Evolutionary conservation across 768 basidiomycete genomes (phyloP).

Genomic region (Boletus fagicola): DNA sequence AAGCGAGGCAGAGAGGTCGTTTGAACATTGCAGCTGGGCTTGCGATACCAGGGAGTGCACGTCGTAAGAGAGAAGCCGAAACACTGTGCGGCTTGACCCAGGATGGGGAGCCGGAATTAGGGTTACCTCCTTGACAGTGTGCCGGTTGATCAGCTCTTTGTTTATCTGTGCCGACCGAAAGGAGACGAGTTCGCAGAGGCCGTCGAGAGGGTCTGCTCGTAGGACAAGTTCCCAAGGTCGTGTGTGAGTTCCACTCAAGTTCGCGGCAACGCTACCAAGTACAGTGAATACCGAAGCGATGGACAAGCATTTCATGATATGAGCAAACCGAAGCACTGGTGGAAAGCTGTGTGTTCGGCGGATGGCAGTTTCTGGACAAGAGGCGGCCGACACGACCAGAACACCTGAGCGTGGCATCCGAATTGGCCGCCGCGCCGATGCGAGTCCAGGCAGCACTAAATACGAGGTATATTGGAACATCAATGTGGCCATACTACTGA

Average conservation of each 20-base stretch:
- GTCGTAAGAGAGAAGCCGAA: constrained; percentile 25
- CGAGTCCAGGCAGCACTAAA: no score
- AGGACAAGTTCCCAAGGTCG: constrained; percentile 57
- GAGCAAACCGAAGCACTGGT: background rate
- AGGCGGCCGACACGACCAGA: background rate
- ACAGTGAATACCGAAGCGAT: constrained; percentile 1
- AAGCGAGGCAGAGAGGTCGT: constrained; percentile 18
- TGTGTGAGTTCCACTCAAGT: constrained; percentile 70
- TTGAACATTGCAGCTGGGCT: constrained; percentile 25
- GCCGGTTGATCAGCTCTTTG: constrained; percentile 16
- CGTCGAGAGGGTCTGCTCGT: constrained; percentile 15
- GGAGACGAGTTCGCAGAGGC: constrained; percentile 19
- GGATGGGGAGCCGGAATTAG: constrained; percentile 12
- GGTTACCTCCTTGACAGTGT: constrained; percentile 12
- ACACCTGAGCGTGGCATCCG: background rate
- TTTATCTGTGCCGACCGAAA: constrained; percentile 20
- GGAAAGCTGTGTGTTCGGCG: background rate
- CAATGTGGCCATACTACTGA: background rate
- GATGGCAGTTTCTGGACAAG: background rate
- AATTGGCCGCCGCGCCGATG: background rate
- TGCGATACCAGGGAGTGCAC: constrained; percentile 11
- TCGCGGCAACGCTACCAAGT: constrained; percentile 4
- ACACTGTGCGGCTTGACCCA: constrained; percentile 4
- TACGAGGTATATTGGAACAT: background rate
- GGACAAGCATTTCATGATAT: constrained; percentile 16